Conservation (phyloP, 2,329 filamentous ascomycete genomes). For the Atkinsonella texensis region DNA sequence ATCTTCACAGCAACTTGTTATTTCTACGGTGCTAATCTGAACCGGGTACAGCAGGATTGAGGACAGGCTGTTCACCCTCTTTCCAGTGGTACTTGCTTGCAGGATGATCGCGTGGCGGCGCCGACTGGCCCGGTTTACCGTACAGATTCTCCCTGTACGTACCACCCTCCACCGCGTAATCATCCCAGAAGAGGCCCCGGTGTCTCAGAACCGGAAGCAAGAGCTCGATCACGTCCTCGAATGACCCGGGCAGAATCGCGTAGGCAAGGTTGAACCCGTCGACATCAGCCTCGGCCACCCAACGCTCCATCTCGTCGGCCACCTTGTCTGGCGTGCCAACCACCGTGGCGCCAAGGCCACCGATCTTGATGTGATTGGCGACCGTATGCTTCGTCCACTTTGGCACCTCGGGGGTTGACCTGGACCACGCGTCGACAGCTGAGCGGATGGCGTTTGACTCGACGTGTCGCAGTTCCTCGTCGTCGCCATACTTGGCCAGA, state of each 20-base stretch:
- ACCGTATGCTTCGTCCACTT: constrained; percentile 24
- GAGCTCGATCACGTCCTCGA: constrained; percentile 53
- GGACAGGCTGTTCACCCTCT: constrained; percentile 14
- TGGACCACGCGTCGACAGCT: constrained; percentile 36
- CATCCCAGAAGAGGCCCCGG: constrained; percentile 44
- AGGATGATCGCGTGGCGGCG: constrained; percentile 25
- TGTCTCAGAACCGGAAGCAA: constrained; percentile 49
- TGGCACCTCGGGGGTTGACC: constrained; percentile 17
- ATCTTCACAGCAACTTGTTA: not conserved
- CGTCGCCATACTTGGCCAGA: constrained; percentile 45
- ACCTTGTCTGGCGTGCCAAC: constrained; percentile 20
- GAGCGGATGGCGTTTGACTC: constrained; percentile 48
- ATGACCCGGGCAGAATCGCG: constrained; percentile 41
- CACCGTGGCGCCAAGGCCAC: constrained; percentile 18
- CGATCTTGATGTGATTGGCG: constrained; percentile 21
- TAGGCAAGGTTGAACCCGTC: constrained; percentile 38
- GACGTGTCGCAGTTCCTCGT: constrained; percentile 50
- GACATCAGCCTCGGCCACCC: constrained; percentile 42
- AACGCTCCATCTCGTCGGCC: constrained; percentile 22
- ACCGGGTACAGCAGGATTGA: not conserved
- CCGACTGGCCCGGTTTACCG: constrained; percentile 19
- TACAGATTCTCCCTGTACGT: constrained; percentile 33
- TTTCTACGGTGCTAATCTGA: not conserved
- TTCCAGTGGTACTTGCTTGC: constrained; percentile 28
- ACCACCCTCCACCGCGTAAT: constrained; percentile 29